phyloP scores from a whole-genome alignment of 495 filamentous ascomycete species.

The Sordaria brevicollis region DNA sequence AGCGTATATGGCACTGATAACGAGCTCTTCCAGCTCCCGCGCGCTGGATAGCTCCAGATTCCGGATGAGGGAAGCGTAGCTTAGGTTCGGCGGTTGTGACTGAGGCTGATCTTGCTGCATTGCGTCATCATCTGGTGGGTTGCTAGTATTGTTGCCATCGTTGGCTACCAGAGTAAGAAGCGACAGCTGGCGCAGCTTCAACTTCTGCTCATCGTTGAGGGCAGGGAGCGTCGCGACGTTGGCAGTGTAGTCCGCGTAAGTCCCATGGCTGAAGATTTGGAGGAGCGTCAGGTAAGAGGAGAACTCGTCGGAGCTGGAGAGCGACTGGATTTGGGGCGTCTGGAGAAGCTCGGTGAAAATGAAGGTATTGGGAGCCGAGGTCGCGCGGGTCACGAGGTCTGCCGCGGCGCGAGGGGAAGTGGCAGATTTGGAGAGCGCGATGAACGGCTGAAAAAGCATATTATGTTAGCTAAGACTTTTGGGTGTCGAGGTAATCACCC shows the following conservation, averaged over 20 bases:
- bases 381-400: slow-evolving; percentile 80
- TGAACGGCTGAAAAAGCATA: slow-evolving; percentile 52
- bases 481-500: not conserved
- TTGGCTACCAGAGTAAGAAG: slow-evolving; percentile 61
- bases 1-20: slow-evolving; percentile 82
- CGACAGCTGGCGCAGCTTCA: slow-evolving; percentile 86
- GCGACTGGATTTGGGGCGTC: slow-evolving; percentile 67
- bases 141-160: slow-evolving; percentile 33
- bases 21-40: slow-evolving; percentile 76
- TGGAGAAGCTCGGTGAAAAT: slow-evolving; percentile 91
- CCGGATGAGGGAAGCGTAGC: slow-evolving; percentile 56
- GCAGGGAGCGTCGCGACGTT: slow-evolving; percentile 50
- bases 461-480: not conserved
- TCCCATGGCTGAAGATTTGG: slow-evolving; percentile 89
- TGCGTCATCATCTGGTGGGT: slow-evolving; percentile 4
- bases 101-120: not conserved
- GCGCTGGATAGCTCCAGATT: slow-evolving; percentile 55
- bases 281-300: slow-evolving; percentile 57
- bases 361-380: slow-evolving; percentile 76
- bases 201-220: slow-evolving; percentile 59
- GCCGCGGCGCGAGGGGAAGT: slow-evolving; percentile 73
- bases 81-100: slow-evolving; percentile 33
- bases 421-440: slow-evolving; percentile 78
- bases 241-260: slow-evolving; percentile 58
- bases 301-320: slow-evolving; percentile 40